These are phyloP conservation scores for Mycothermus thermophilus DNA, from an alignment of 495 filamentous ascomycete genomes.

Conservation along the genomic window DNA sequence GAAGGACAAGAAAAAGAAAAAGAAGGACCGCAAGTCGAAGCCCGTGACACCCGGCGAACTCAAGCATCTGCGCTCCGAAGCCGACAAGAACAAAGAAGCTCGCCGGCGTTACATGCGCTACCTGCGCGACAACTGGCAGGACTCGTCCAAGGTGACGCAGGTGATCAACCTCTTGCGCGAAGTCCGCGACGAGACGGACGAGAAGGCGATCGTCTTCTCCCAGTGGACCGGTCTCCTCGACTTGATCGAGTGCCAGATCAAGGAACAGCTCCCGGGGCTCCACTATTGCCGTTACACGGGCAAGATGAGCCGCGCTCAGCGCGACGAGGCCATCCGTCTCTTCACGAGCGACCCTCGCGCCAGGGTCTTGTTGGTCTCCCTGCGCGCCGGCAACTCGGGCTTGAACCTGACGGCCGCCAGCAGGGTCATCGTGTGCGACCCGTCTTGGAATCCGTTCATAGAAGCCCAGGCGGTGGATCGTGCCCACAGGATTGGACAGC, in stretches of 20 bases:
- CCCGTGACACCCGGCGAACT: slow-evolving; percentile 17
- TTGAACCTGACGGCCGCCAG: slow-evolving; percentile 80
- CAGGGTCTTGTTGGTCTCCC: slow-evolving; percentile 72
- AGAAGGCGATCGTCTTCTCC: slow-evolving; percentile 89
- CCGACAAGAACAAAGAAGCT: slow-evolving; percentile 43
- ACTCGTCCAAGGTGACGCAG: slow-evolving; percentile 69
- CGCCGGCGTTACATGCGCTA: slow-evolving; percentile 50
- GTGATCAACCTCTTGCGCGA: slow-evolving; percentile 50
- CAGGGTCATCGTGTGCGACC: slow-evolving; percentile 83
- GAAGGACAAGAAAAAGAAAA: slow-evolving; percentile 18
- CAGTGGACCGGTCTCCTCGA: slow-evolving; percentile 88
- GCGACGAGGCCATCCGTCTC: slow-evolving; percentile 55
- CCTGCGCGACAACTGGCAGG: slow-evolving; percentile 52
- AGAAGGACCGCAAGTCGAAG: slow-evolving; percentile 13
- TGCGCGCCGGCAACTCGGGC: slow-evolving; percentile 85
- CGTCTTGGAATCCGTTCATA: slow-evolving; percentile 93
- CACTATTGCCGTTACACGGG: slow-evolving; percentile 73
- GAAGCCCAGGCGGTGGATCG: slow-evolving; percentile 93
- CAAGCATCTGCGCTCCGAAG: slow-evolving; percentile 36
- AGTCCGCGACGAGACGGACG: slow-evolving; percentile 26
- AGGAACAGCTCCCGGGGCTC: slow-evolving; percentile 40
- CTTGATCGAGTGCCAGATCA: slow-evolving; percentile 78
- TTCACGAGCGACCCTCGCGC: slow-evolving; percentile 55
- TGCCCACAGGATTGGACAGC: slow-evolving; percentile 82
- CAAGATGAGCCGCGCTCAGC: slow-evolving; percentile 54